phyloP scores from a whole-genome alignment of 768 basidiomycete species.

The Leccinum rimulosum region DNA sequence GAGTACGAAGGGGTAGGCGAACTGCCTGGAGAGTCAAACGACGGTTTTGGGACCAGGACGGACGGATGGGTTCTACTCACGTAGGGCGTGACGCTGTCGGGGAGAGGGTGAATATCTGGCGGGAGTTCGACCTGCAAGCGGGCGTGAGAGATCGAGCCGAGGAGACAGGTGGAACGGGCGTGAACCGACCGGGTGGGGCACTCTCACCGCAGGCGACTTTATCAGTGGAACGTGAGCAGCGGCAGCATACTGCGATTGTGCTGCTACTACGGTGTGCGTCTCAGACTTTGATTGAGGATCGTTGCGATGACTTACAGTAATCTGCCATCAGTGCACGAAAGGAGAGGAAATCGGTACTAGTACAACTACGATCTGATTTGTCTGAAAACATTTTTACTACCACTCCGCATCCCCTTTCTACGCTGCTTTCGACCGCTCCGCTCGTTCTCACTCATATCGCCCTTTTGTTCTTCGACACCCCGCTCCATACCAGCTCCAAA shows the following conservation, averaged over 20 bases:
- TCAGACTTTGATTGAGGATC: background rate
- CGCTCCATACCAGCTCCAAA: conserved; percentile 92
- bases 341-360: background rate
- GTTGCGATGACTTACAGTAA: conserved; percentile 17
- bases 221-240: conserved; percentile 80
- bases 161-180: background rate
- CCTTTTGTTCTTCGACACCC: conserved; percentile 51
- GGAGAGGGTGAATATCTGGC: conserved; percentile 91
- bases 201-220: conserved; percentile 86
- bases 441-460: conserved; percentile 60
- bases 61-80: conserved; percentile 40
- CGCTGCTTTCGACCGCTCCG: conserved; percentile 77
- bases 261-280: conserved; percentile 8
- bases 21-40: conserved; percentile 46
- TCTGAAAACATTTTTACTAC: conserved; percentile 83
- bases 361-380: conserved; percentile 17
- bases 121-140: conserved; percentile 74
- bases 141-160: conserved; percentile 1
- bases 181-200: conserved; percentile 69
- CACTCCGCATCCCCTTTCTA: conserved; percentile 79
- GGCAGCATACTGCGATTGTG: conserved; percentile 72
- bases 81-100: conserved; percentile 86
- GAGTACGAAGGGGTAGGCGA: conserved; percentile 94
- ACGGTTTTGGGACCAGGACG: background rate
- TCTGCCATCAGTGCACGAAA: conserved; percentile 15